A percentile compares a stretch with the other conserved stretches of the same genome.
Evolutionary conservation across 805 yeast genomes (phyloP).

Genomic region (Yamadazyma phyllophila): DNA sequence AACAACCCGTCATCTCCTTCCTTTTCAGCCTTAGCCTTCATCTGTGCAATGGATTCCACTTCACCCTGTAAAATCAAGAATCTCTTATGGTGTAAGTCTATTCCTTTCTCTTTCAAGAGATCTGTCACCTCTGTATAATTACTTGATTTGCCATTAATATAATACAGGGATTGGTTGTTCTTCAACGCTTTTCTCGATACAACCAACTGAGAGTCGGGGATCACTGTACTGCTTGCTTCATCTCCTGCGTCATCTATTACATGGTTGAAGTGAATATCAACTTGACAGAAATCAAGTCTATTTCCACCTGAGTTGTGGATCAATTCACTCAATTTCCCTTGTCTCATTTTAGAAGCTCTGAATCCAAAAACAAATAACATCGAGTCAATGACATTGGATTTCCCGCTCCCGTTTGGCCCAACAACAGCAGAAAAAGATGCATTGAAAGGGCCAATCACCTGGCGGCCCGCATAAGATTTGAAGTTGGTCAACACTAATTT

Average conservation of each 20-base stretch:
- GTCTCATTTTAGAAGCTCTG: conserved; percentile 95
- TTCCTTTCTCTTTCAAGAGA: conserved; percentile 74
- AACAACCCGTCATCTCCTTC: conserved; percentile 91
- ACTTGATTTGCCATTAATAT: conserved; percentile 66
- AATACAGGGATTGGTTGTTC: conserved; percentile 77
- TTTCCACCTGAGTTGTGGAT: conserved; percentile 82
- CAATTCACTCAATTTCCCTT: conserved; percentile 85
- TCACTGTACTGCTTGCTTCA: conserved; percentile 27
- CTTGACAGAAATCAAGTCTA: conserved; percentile 72
- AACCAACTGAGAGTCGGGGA: conserved; percentile 58
- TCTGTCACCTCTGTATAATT: conserved; percentile 76
- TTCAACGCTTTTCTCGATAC: conserved; percentile 78
- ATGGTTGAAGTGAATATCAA: conserved; percentile 82
- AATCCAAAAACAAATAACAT: conserved; percentile 96
- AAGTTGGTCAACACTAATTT: conserved; percentile 76
- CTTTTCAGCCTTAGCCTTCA: conserved; percentile 95
- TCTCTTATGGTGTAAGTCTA: conserved; percentile 92
- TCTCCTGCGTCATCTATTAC: conserved; percentile 51
- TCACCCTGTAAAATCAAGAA: conserved; percentile 96
- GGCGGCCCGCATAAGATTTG: conserved; percentile 93
- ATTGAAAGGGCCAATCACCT: conserved; percentile 92
- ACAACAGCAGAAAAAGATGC: conserved; percentile 94
- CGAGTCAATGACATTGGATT: conserved; percentile 95
- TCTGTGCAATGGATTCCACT: conserved; percentile 96
- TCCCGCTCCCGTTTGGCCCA: conserved; percentile 98